Evolutionary conservation across 2,329 filamentous ascomycete species (phyloP), one percentile per base, ranked within the genome.

Genomic region (Achaetomium macrosporum): DNA sequence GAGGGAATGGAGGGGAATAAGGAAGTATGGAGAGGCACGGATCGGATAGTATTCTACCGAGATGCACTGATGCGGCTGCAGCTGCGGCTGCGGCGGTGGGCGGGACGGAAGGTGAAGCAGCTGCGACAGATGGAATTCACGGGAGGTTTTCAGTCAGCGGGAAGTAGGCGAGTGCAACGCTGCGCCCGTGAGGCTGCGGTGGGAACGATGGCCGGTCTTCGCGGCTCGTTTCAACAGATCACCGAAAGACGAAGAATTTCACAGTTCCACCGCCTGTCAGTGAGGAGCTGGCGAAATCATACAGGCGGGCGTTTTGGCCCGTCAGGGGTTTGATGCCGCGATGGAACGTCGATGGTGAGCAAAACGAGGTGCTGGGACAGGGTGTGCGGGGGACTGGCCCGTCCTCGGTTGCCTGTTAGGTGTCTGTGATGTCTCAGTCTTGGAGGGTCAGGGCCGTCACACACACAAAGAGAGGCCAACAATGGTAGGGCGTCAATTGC

Each of bases 281-380:
- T 25, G 25, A 25, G 25, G 25, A 25, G 25, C 40, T 13, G 39
- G 10, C 19, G 39, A 20, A 20, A 41, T 20, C 13, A 43, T 41
- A 17, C 37, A 48, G 41, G 47, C 41, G 48, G 45, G 46, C 37
- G 43, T 46, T 44, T 50, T 43, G 39, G 47, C 37, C 19, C 20
- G 42, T 40, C 44, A 50, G 42, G 48, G 51, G 49, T 30, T 41
- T 42, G 50, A 51, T 42, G 49, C 45, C 40, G 46, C 48, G 47
- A 51, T 58, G 56, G 54, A 55, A 58, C 53, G 48, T 43, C 29
- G 35, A 35, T 10, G 30, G 54, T n/a, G 35, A 39, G 29, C 44
- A 39, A 54, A 56, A 58, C 51, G 56, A n/a, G n/a, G n/a, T n/a
- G n/a, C n/a, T n/a, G n/a, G 43, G 42, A 30, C 46, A 31, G 25